Evolutionary conservation across 768 basidiomycete species (phyloP).

Genomic region (Macrolepiota fuliginosa): DNA sequence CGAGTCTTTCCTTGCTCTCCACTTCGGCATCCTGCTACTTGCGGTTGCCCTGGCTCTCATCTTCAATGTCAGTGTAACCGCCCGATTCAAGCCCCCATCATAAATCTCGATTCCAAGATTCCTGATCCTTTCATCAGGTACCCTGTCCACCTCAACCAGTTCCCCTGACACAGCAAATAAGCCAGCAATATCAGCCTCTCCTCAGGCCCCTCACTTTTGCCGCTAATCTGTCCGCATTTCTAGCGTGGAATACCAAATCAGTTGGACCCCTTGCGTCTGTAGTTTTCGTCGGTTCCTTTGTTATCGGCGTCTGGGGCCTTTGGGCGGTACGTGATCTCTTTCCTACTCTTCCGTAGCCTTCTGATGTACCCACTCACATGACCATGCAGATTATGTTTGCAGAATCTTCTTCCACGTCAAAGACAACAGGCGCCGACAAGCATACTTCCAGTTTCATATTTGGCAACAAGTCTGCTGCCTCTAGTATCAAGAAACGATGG

Average conservation of each 20-base stretch:
- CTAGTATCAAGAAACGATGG: constrained; percentile 58
- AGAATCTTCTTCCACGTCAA: constrained; percentile 52
- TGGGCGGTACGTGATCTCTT: constrained; percentile 57
- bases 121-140: constrained; percentile 27
- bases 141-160: constrained; percentile 43
- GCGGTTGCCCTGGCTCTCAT: constrained; percentile 56
- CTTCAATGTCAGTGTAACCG: constrained; percentile 46
- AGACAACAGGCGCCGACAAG: constrained; percentile 80
- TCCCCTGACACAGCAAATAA: constrained; percentile 22
- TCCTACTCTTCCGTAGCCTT: constrained; percentile 3
- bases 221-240: constrained; percentile 51
- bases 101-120: constrained; percentile 1
- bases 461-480: constrained; percentile 68
- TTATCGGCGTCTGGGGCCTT: constrained; percentile 62
- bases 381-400: constrained; percentile 56
- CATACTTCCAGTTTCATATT: constrained; percentile 79
- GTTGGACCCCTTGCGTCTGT: constrained; percentile 57
- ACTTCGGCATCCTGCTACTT: constrained; percentile 60
- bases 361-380: neutral
- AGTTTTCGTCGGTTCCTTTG: constrained; percentile 45
- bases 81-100: constrained; percentile 5
- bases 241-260: constrained; percentile 61
- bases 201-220: constrained; percentile 58
- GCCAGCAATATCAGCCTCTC: constrained; percentile 52
- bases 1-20: constrained; percentile 67